phyloP scores from a whole-genome alignment of 2,329 filamentous ascomycete genomes.

The Nemania serpens region DNA sequence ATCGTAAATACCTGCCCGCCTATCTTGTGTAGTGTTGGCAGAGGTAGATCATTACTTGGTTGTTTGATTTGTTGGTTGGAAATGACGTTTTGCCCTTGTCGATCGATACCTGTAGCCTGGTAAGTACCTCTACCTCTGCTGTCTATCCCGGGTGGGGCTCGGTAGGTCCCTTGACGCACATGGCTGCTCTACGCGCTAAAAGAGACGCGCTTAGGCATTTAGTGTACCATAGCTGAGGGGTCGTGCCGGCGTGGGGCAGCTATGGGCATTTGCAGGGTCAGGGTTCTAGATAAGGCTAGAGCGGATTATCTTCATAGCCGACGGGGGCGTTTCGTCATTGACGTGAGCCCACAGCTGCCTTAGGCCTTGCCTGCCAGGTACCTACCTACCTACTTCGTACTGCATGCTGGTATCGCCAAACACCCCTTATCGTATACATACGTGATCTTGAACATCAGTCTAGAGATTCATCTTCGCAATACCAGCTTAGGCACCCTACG shows the following conservation, averaged over 20 bases:
- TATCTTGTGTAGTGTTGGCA: too few species aligned
- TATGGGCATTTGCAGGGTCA: not conserved
- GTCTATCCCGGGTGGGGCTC: not conserved
- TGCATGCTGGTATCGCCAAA: not conserved
- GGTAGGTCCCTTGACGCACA: not conserved
- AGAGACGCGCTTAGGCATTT: not conserved
- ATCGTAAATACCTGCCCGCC: not conserved
- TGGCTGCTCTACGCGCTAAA: not conserved
- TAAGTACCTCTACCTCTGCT: too few species aligned
- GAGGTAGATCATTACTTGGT: not conserved
- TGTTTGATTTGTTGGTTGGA: not conserved
- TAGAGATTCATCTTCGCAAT: not conserved
- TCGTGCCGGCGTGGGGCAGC: constrained; percentile 14
- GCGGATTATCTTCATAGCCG: constrained; percentile 27
- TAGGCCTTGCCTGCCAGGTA: not conserved
- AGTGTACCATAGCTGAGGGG: not conserved
- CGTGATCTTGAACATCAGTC: not conserved
- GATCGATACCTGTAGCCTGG: constrained; percentile 3
- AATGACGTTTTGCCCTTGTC: constrained; percentile 39
- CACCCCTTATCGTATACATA: not conserved
- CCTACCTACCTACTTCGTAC: not conserved
- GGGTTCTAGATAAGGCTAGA: not conserved
- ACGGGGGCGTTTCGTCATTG: constrained; percentile 27
- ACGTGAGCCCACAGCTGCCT: constrained; percentile 24
- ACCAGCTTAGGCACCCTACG: too few species aligned